Evolutionary conservation across 2,329 filamentous ascomycete species (phyloP), one percentile per base, ranked within the genome.

Genomic region (Trichoderma hamatum): DNA sequence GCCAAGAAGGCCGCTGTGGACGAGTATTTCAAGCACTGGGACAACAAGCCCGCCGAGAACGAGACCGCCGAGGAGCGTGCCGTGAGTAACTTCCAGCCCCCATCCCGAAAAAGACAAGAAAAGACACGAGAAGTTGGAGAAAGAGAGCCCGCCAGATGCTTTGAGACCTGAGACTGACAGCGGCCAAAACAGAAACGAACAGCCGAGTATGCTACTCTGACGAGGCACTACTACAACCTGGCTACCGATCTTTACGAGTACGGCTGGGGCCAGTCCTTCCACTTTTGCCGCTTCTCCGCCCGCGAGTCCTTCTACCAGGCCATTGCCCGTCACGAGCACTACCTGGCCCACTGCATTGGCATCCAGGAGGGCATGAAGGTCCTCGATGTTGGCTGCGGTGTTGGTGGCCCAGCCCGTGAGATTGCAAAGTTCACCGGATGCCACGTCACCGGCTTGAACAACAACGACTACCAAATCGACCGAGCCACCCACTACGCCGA

Each of bases 11-110:
- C 90, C 67, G 93, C 93, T 60, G 88, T 94, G 34, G 92, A 96
- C 77, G 93, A 96, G 80, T 97, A 97, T 83, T 97, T 97, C 85
- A 96, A 96, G 86, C 94, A 97, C 80, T 97, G 92, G 92, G 93
- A 97, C 81, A 92, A 95, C 84, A 94, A 96, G 83, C 82, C 84
- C 56, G 91, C 84, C 55, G 89, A 86, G 72, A 87, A 90, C 58
- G 96, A 99, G 24, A 70, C 69, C 3, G 46, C 43, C 3, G 69
- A 70, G 61, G 67, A 70, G 61, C 69, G 69, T 39, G 67, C 66
- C 13, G 69, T 70, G 58, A 66, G 69, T 70, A 9, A 34, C 51
- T 24, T 32, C 30, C 9, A 4, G 5, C 11, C n/a, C 21, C 36
- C 36, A 43, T 49, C 30, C 26, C 6, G 3, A 0, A 11, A 13